phyloP scores from a whole-genome alignment of 768 basidiomycete genomes.

The Suillus alpinus region DNA sequence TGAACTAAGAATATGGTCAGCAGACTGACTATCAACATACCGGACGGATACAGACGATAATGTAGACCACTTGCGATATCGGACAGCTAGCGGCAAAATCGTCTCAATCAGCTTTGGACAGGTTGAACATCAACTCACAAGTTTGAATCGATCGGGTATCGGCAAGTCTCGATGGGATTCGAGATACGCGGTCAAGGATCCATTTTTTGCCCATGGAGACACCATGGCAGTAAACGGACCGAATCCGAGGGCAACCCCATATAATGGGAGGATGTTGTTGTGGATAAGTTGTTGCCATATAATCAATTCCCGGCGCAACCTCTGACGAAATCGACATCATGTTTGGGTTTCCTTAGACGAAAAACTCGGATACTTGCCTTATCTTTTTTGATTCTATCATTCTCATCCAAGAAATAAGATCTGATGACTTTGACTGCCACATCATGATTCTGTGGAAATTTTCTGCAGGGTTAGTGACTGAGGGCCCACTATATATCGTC shows the following conservation, averaged over 20 bases:
- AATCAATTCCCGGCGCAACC: slow-evolving; percentile 19
- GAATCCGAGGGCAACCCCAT: slow-evolving; percentile 18
- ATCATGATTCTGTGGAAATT: neutral
- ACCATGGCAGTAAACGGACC: slow-evolving; percentile 22
- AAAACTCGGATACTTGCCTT: neutral
- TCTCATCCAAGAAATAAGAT: neutral
- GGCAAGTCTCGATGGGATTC: slow-evolving; percentile 6
- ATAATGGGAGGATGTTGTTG: slow-evolving; percentile 19
- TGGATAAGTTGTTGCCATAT: slow-evolving; percentile 21
- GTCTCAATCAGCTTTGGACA: neutral
- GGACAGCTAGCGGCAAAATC: neutral
- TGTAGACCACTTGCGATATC: neutral
- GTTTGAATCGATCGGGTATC: slow-evolving; percentile 12
- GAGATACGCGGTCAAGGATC: slow-evolving; percentile 14
- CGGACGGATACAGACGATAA: neutral
- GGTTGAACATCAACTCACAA: slow-evolving; percentile 12
- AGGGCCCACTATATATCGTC: neutral
- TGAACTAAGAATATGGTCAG: neutral
- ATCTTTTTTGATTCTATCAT: slow-evolving; percentile 3
- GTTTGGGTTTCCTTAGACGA: neutral
- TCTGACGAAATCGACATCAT: slow-evolving; percentile 2
- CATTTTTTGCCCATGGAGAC: slow-evolving; percentile 22
- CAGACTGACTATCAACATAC: neutral
- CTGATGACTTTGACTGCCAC: slow-evolving; percentile 9
- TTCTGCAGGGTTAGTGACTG: neutral